Base-by-base conservation (phyloP, 352 stramenopile species). In the Aphanomyces euteiches region DNA sequence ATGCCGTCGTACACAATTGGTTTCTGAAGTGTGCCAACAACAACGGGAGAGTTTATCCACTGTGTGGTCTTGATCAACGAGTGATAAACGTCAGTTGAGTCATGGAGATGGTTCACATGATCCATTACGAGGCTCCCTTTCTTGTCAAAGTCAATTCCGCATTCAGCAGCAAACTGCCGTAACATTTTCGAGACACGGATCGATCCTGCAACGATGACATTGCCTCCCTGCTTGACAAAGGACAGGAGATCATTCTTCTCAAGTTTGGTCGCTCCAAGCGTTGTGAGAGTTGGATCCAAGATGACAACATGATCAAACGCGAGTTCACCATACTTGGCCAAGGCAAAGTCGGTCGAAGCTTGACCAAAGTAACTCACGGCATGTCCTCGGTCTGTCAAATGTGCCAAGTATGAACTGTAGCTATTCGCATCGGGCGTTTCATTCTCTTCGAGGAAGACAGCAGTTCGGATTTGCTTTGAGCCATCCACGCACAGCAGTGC, bases 301-400 rank as follows among this genome's bases (percentile, higher is more conserved):
- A 97, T 73, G 61, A 98, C 77, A 69, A 98, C 77, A 73, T 98
- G 93, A 67, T 98, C 92, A 73, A 88, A 97, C 57, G 81, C 73
- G 53, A 79, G 82, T 75, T 96, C 90, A 61, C 90, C 90, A 77
- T 91, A 97, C 68, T 81, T 74, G n/a, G 87, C 82, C 2, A 97
- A 79, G 47, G 74, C 57, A 19, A 96, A 69, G 41, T 78, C 68
- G 50, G 85, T 73, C 15, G 88, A 82, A 48, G 79, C 82, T 7
- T 80, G 66, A 65, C 82, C 79, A 72, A 88, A 92, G 58, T 75
- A 56, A 17, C 37, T 74, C 28, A 93, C 66, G 28, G 84, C 79
- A 76, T 93, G 86, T 48, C 86, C 84, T 40, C 84, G 80, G 7
- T 17, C 59, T 13, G 12, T 19, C 19, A 67, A 28, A 6, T 67